Evolutionary conservation across 2,329 filamentous ascomycete species (phyloP).

Genomic region (Sclerotinia subarctica): DNA sequence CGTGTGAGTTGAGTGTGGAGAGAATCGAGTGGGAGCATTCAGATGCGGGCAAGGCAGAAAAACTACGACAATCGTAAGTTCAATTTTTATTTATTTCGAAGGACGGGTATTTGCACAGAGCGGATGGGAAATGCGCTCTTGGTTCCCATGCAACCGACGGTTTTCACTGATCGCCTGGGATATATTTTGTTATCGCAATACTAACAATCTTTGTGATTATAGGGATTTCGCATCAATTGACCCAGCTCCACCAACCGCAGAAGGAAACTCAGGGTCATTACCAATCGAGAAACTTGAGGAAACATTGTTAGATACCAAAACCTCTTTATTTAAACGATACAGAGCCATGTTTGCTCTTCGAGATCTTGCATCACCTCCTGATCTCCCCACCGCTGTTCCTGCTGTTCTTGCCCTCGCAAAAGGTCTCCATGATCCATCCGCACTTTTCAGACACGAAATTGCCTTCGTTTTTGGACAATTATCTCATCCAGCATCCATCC

Average conservation of each 20-base stretch:
- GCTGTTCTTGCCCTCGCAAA: slow-evolving; percentile 82
- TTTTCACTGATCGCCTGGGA: neutral
- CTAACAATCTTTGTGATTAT: slow-evolving; percentile 27
- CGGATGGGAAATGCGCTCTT: neutral
- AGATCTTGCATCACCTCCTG: slow-evolving; percentile 89
- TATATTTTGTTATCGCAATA: slow-evolving; percentile 13
- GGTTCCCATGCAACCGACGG: neutral
- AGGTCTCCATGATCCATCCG: slow-evolving; percentile 81
- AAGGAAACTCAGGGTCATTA: slow-evolving; percentile 64
- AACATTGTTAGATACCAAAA: slow-evolving; percentile 71
- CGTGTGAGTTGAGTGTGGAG: slow-evolving; percentile 93
- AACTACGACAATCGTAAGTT: slow-evolving; percentile 73
- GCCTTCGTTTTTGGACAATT: slow-evolving; percentile 98
- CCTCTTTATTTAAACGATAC: slow-evolving; percentile 88
- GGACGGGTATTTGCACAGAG: neutral
- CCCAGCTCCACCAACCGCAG: slow-evolving; percentile 82
- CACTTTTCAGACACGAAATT: slow-evolving; percentile 95
- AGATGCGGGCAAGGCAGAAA: slow-evolving; percentile 67
- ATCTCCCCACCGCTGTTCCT: slow-evolving; percentile 83
- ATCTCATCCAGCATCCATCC: slow-evolving; percentile 94
- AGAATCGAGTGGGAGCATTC: slow-evolving; percentile 92
- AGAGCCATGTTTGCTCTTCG: slow-evolving; percentile 97
- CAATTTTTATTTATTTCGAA: slow-evolving; percentile 4
- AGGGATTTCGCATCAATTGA: slow-evolving; percentile 97
- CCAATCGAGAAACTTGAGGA: slow-evolving; percentile 73